Evolutionary conservation across 371 early-diverging fungal genomes (phyloP).

Genomic region (Ordospora colligata): DNA sequence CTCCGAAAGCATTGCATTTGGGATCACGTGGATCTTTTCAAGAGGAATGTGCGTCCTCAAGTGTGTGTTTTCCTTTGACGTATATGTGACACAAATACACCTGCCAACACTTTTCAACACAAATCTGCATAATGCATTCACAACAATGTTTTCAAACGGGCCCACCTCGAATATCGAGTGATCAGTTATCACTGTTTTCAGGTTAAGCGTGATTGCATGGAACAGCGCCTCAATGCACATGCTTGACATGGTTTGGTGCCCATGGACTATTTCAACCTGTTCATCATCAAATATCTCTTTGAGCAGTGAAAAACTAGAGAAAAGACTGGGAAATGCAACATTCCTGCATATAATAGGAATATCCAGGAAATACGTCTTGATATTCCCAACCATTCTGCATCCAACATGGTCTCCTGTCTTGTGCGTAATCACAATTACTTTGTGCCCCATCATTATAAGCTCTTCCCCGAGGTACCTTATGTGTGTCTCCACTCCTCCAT

Average conservation of each 20-base stretch:
- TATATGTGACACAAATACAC: conserved; percentile 92
- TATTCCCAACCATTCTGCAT: conserved; percentile 18
- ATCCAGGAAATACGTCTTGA: conserved; percentile 92
- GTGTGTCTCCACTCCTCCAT: conserved; percentile 95
- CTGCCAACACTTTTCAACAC: conserved; percentile 81
- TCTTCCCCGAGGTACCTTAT: conserved; percentile 78
- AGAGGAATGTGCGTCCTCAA: conserved; percentile 78
- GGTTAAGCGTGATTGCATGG: conserved; percentile 84
- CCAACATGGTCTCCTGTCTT: conserved; percentile 52
- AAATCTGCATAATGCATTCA: conserved; percentile 83
- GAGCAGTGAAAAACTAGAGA: conserved; percentile 76
- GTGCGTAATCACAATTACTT: conserved; percentile 64
- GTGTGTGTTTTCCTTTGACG: conserved; percentile 91
- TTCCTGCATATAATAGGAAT: conserved; percentile 72
- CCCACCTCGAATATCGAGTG: conserved; percentile 94
- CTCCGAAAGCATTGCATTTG: conserved; percentile 76
- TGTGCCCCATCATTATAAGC: conserved; percentile 78
- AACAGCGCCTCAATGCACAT: conserved; percentile 86
- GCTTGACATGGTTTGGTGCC: conserved; percentile 85
- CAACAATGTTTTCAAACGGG: conserved; percentile 77
- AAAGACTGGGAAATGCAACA: conserved; percentile 81
- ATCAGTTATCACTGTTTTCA: conserved; percentile 87
- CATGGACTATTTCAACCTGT: conserved; percentile 84
- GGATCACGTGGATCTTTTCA: conserved; percentile 82
- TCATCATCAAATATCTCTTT: conserved; percentile 80